Evolutionary conservation across 108 stramenopile species (phyloP).

Genomic region (Aurantiochytrium sp.): DNA sequence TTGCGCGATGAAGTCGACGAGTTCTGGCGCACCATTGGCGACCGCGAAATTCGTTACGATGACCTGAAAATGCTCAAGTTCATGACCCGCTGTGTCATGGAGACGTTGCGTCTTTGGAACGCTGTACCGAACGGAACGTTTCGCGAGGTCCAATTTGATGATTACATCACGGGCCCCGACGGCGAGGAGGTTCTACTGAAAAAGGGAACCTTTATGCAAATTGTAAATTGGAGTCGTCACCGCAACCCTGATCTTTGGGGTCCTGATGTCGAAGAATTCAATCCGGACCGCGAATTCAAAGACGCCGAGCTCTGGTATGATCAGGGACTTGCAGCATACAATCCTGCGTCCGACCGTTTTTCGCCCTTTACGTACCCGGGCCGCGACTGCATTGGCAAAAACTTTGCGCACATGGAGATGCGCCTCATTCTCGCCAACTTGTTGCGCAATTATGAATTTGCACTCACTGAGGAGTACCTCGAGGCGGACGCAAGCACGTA

Average conservation of each 20-base stretch:
- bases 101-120: not conserved
- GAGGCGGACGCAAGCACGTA: not conserved
- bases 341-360: not conserved
- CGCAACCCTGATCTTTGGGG: conserved; percentile 9
- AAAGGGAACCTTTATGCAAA: not conserved
- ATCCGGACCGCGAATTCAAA: not conserved
- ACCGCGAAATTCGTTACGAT: not conserved
- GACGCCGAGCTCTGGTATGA: not conserved
- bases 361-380: conserved; percentile 9
- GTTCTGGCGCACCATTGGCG: not conserved
- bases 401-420: conserved; percentile 6
- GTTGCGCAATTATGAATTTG: not conserved
- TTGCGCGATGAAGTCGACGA: not conserved
- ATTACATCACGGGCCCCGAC: not conserved
- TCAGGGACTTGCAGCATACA: not conserved
- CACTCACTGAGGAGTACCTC: not conserved
- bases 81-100: not conserved
- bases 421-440: not conserved
- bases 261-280: not conserved
- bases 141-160: conserved; percentile 4
- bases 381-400: not conserved
- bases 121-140: not conserved
- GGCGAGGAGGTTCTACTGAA: not conserved
- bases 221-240: not conserved
- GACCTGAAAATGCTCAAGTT: not conserved